Evolutionary conservation across 345 rosid species (phyloP).

Genomic region (Bretschneidera sinensis): DNA sequence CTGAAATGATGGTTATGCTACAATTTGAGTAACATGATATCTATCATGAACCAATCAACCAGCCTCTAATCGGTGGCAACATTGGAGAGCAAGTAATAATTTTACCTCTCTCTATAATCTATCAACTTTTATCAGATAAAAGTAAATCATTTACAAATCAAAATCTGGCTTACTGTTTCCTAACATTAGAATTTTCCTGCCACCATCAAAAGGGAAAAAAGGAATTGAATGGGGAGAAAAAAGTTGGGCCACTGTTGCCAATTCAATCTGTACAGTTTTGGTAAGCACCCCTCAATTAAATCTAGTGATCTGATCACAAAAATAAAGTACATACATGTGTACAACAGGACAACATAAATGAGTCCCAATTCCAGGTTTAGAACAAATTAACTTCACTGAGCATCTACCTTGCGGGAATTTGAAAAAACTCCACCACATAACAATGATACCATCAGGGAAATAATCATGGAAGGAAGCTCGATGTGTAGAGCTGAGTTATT

Average conservation of each 20-base stretch:
- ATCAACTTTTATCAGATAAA: neutral
- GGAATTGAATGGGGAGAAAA: neutral
- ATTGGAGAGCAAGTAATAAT: too few relatives aligned
- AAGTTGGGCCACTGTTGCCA: slow-evolving; percentile 17
- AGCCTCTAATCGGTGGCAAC: too few relatives aligned
- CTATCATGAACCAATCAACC: too few relatives aligned
- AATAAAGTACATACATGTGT: slow-evolving; percentile 22
- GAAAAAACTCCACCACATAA: slow-evolving; percentile 1
- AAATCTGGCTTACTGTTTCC: neutral
- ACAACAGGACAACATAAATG: slow-evolving; percentile 27
- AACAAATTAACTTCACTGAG: slow-evolving; percentile 12
- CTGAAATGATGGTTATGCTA: too few relatives aligned
- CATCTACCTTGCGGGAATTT: slow-evolving; percentile 12
- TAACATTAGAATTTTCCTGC: too few relatives aligned
- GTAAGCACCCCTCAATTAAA: slow-evolving; percentile 20
- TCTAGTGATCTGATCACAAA: slow-evolving; percentile 1
- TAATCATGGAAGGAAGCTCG: neutral
- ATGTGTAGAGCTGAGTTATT: slow-evolving; percentile 3
- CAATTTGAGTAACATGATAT: too few relatives aligned
- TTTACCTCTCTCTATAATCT: neutral
- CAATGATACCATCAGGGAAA: neutral
- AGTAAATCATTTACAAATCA: neutral
- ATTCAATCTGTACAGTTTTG: slow-evolving; percentile 32
- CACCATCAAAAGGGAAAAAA: neutral
- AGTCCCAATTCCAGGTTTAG: slow-evolving; percentile 8